phyloP scores from a whole-genome alignment of 73 alveolate genomes.

The Blepharisma stoltei region DNA sequence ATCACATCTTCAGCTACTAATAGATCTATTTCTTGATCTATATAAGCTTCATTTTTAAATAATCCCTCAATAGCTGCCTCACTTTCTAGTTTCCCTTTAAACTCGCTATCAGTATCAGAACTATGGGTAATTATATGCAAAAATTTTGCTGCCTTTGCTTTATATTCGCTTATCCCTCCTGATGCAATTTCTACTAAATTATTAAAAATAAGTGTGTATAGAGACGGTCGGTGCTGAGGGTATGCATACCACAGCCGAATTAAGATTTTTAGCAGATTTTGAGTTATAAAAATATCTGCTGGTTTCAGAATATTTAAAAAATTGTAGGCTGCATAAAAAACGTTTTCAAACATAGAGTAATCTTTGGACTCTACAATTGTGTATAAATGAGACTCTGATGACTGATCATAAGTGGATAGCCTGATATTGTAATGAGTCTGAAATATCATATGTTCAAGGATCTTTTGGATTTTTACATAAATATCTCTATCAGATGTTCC shows the following conservation, averaged over 20 bases:
- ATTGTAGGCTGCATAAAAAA: background rate
- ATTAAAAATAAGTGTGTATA: background rate
- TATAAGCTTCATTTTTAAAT: background rate
- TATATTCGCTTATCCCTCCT: constrained; percentile 22
- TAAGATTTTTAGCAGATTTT: background rate
- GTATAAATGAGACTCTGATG: background rate
- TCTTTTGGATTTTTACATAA: background rate
- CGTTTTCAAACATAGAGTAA: background rate
- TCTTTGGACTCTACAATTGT: background rate
- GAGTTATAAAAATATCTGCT: constrained; percentile 17
- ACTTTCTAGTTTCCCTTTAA: constrained; percentile 4
- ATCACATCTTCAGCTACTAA: background rate
- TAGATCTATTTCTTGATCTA: background rate
- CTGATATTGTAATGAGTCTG: background rate
- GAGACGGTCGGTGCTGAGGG: background rate
- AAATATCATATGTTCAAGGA: background rate
- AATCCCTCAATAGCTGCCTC: background rate
- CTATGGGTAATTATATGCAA: background rate
- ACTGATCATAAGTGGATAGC: background rate
- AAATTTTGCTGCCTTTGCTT: background rate
- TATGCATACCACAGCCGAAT: constrained; percentile 8
- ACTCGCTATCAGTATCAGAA: background rate
- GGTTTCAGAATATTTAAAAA: background rate
- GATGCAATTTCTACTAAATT: constrained; percentile 20
- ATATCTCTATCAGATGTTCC: constrained; percentile 6